A percentile compares a stretch with the other conserved stretches of the same genome.
These are phyloP conservation scores for Gossypium turneri DNA, from an alignment of 345 rosid genomes.

Conservation along the genomic window DNA sequence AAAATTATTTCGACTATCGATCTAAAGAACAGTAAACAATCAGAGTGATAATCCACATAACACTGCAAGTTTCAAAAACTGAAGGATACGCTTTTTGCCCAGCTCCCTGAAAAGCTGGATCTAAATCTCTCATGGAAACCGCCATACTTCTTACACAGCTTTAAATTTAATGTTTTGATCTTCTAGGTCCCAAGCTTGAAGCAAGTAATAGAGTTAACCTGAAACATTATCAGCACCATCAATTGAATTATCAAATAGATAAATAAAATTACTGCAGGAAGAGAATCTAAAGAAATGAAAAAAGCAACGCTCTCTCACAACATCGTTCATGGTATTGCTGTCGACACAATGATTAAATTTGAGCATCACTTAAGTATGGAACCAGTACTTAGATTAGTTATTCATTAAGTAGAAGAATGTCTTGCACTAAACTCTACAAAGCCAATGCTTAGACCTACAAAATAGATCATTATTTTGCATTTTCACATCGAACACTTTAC, in stretches of 20 bases:
- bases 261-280: not conserved
- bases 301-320: not conserved
- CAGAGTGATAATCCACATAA: not conserved
- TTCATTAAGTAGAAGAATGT: not conserved
- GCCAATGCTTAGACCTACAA: not conserved
- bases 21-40: not conserved
- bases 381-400: not conserved
- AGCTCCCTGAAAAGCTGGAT: constrained; percentile 96
- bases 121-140: constrained; percentile 98
- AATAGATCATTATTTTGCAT: not conserved
- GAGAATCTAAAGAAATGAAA: not conserved
- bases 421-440: not conserved
- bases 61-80: constrained; percentile 12
- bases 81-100: constrained; percentile 99
- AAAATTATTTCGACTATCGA: not conserved
- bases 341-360: not conserved
- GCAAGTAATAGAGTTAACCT: constrained; percentile 27
- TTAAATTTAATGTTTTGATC: constrained; percentile 24
- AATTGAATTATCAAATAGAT: constrained; percentile 2
- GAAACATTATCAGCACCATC: constrained; percentile 25
- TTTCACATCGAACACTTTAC: not conserved
- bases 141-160: constrained; percentile 56
- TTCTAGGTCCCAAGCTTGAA: constrained; percentile 27
- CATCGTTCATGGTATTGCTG: not conserved
- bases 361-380: not conserved